Percentiles rank a stretch among this genome's conserved stretches.
Conservation (phyloP, 345 rosid species). For the Salix brachista region DNA sequence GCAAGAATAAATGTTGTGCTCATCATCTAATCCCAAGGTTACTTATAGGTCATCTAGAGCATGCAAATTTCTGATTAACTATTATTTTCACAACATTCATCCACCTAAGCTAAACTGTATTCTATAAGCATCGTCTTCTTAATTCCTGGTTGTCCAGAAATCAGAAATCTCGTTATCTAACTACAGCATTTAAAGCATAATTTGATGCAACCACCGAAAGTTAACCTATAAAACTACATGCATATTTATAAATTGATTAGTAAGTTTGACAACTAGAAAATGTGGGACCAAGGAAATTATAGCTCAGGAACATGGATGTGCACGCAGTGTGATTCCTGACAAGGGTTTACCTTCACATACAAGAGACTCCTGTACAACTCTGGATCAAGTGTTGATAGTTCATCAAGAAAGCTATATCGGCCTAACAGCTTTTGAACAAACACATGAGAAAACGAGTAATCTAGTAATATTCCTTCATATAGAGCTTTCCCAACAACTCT, state of each 20-base stretch:
- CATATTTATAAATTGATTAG: not conserved
- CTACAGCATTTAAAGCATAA: not conserved
- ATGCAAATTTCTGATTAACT: not conserved
- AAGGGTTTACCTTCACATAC: conserved; percentile 84
- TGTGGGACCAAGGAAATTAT: not conserved
- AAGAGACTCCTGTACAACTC: conserved; percentile 84
- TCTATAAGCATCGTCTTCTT: not conserved
- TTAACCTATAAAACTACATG: not conserved
- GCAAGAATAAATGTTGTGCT: not conserved
- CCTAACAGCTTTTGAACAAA: conserved; percentile 93
- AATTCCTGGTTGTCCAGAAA: not conserved
- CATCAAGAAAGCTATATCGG: conserved; percentile 94
- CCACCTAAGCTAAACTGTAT: not conserved
- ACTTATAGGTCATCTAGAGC: not conserved
- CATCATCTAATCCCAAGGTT: not conserved
- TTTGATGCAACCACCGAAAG: not conserved
- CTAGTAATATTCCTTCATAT: conserved; percentile 91
- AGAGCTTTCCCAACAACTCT: conserved; percentile 97
- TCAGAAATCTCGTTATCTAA: not conserved
- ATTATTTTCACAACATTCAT: not conserved
- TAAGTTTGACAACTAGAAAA: not conserved
- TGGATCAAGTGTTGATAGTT: conserved; percentile 91
- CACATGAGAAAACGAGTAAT: conserved; percentile 87
- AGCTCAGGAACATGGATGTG: not conserved
- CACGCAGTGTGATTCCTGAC: conserved; percentile 4